phyloP scores from a whole-genome alignment of 495 filamentous ascomycete species.

The Aspergillus carlsbadensis region DNA sequence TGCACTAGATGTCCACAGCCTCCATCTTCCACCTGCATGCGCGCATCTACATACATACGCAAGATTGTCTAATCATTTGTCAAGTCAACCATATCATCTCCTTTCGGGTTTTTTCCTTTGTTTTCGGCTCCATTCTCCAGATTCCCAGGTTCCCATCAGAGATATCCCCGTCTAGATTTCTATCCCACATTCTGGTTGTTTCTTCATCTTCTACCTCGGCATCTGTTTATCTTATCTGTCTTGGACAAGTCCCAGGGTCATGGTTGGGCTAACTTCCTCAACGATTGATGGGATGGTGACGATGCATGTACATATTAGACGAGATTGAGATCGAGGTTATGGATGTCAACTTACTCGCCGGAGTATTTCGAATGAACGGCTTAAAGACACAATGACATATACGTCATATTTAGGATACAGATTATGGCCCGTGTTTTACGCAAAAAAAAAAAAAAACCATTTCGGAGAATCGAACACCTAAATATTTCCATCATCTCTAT shows the following conservation, averaged over 20 bases:
- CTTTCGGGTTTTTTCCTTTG: not conserved
- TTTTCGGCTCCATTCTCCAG: not conserved
- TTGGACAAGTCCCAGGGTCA: not conserved
- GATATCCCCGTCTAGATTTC: conserved; percentile 3
- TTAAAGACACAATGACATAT: not conserved
- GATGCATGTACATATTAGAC: no score
- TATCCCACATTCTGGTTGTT: not conserved
- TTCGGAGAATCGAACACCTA: conserved; percentile 22
- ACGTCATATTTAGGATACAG: no score
- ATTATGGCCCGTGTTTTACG: no score
- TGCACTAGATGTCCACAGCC: not conserved
- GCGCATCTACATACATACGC: not conserved
- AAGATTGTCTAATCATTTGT: not conserved
- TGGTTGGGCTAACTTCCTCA: not conserved
- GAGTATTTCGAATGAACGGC: no score
- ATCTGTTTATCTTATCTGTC: not conserved
- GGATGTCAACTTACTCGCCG: no score
- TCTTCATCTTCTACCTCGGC: no score
- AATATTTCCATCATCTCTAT: conserved; percentile 35
- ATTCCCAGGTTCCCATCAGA: not conserved
- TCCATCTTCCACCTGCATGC: not conserved
- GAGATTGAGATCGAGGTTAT: no score
- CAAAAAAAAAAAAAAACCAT: not conserved
- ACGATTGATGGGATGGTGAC: not conserved
- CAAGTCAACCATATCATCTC: conserved; percentile 2